phyloP scores from a whole-genome alignment of 2,329 filamentous ascomycete species.

The Fusarium illudens region DNA sequence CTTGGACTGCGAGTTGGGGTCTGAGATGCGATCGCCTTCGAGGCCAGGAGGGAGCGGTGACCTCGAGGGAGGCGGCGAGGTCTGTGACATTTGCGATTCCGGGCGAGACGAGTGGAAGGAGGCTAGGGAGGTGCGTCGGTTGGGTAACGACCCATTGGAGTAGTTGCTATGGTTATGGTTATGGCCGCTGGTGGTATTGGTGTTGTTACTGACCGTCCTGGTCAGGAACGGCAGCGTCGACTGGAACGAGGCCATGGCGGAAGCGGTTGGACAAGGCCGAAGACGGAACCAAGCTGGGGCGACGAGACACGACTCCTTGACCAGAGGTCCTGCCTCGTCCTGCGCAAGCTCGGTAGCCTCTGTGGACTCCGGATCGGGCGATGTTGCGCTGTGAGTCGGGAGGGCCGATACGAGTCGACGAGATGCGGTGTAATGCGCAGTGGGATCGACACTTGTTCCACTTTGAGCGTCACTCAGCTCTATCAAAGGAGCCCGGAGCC shows the following conservation, averaged over 20 bases:
- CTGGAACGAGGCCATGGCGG: constrained; percentile 41
- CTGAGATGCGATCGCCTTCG: constrained; percentile 64
- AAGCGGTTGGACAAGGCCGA: constrained; percentile 20
- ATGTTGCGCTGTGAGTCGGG: constrained; percentile 28
- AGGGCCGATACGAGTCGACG: constrained; percentile 28
- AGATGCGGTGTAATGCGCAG: constrained; percentile 38
- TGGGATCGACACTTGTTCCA: constrained; percentile 35
- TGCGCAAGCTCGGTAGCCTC: constrained; percentile 26
- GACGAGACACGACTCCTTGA: constrained; percentile 14
- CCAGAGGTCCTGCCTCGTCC: background rate
- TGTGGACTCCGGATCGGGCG: constrained; percentile 32
- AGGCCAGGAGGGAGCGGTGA: constrained; percentile 61
- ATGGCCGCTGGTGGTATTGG: constrained; percentile 39
- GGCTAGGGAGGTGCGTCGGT: constrained; percentile 65
- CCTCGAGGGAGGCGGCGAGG: constrained; percentile 61
- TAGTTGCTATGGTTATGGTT: constrained; percentile 47
- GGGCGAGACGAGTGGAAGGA: constrained; percentile 70
- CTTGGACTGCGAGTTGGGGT: constrained; percentile 68
- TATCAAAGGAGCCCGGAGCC: constrained; percentile 8
- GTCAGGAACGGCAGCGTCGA: constrained; percentile 54
- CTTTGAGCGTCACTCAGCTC: constrained; percentile 28
- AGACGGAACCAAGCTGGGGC: constrained; percentile 21
- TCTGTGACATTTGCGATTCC: constrained; percentile 65
- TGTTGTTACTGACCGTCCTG: constrained; percentile 43
- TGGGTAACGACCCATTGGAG: constrained; percentile 45